Evolutionary conservation across 345 rosid species (phyloP).

Genomic region (Lepidium africanum): DNA sequence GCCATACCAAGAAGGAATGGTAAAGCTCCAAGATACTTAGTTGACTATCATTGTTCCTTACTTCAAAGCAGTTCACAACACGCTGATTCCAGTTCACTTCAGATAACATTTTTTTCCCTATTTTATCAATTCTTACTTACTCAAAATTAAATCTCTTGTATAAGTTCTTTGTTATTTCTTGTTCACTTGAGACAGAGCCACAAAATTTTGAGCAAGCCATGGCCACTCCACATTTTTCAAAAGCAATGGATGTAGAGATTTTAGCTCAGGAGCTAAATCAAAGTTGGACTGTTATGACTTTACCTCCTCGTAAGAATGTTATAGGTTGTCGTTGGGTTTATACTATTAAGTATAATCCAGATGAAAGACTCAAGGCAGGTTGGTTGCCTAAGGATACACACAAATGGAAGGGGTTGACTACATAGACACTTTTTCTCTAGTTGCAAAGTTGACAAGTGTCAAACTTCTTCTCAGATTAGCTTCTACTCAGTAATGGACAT

Average conservation of each 20-base stretch:
- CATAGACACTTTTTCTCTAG: background rate
- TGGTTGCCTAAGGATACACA: background rate
- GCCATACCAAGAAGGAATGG: rapidly evolving
- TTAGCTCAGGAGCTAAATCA: background rate
- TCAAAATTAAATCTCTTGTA: background rate
- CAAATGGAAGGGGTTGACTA: background rate
- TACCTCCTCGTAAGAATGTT: background rate
- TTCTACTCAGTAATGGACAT: too few relatives aligned
- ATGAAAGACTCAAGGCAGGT: too few relatives aligned
- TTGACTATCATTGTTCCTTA: background rate
- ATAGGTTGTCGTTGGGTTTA: background rate
- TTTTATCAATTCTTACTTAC: too few relatives aligned
- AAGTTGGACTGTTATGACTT: background rate
- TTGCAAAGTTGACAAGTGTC: too few relatives aligned
- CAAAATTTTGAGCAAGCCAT: background rate
- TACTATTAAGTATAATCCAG: background rate
- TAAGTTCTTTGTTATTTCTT: background rate
- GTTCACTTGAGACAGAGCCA: background rate
- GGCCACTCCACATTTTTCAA: background rate
- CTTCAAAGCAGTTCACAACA: background rate
- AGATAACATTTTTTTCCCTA: too few relatives aligned
- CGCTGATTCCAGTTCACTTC: too few relatives aligned
- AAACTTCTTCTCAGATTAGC: background rate
- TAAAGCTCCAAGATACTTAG: background rate
- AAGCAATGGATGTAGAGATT: background rate